Evolutionary conservation across 2,329 filamentous ascomycete species (phyloP), one percentile per base, ranked within the genome.

Genomic region (Xylaria sp.): DNA sequence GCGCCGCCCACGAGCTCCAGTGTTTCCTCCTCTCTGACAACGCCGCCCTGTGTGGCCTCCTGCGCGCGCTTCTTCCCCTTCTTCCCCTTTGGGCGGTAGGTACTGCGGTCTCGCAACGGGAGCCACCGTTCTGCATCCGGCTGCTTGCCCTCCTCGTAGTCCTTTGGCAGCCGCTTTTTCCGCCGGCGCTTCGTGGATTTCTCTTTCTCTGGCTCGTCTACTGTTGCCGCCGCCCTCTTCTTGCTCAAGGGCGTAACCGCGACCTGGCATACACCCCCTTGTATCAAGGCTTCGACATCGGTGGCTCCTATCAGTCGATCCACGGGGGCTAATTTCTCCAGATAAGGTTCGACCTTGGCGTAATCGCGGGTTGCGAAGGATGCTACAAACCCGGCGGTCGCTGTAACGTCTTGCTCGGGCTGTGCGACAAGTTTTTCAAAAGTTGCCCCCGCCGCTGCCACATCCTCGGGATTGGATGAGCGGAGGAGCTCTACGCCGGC

Each of bases 101-200:
- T 92, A 74, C 92, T 96, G 66, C 96, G 88, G 79, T 99, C 96
- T 61, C 92, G 90, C 76, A 98, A 84, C 13, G 96, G 95, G 69
- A 99, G 82, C 96, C 96, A 99, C 71, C 96, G 87, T 81, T 99
- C 96, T 0, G 93, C 91, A 79, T 99, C 96, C 40, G 93, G 88
- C 72, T 90, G 90, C 84, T 94, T 97, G 74, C 86, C 88, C 61
- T 92, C 87, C 68, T 93, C 92, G 76, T 89, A 93, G 75, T 90
- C 87, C 81, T 93, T 93, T 37, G 92, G 92, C 75, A 92, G 83
- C 32, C 74, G 71, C 74, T 88, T 88, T 65, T 84, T 87, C 78
- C 86, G 85, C 57, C 86, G 83, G 42, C 78, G 86, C 76, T 88
- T 89, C 42, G 82, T 81, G 9, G 83, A 69, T 71, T 84, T 85